Percentiles rank a stretch among this genome's conserved stretches.
These are phyloP conservation scores for Acanthamoeba healyi DNA, from an alignment of 208 protist genomes.

Conservation along the genomic window DNA sequence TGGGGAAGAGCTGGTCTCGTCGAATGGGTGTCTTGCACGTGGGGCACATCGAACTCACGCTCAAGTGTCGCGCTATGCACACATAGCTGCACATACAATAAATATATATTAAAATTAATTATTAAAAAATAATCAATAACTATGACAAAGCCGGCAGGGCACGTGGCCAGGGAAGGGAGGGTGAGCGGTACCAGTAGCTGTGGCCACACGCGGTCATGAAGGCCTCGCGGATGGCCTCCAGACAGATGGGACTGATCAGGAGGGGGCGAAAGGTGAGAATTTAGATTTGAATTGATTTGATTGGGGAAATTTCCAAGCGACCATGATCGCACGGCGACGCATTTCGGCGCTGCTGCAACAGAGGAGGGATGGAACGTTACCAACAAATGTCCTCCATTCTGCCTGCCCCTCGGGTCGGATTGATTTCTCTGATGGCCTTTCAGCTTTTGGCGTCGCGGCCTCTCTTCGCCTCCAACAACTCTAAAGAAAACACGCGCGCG, in stretches of 20 bases:
- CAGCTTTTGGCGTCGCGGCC: no score
- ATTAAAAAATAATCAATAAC: conserved; percentile 29
- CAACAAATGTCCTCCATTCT: conserved; percentile 6
- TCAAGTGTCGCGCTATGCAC: conserved; percentile 41
- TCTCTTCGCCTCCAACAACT: no score
- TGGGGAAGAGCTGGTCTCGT: conserved; percentile 69
- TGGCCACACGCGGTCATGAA: conserved; percentile 70
- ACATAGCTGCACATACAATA: conserved; percentile 10
- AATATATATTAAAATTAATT: neutral
- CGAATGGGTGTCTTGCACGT: conserved; percentile 59
- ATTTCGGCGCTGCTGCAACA: neutral
- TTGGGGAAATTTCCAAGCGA: neutral
- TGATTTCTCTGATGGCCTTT: no score
- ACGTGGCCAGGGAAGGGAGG: neutral
- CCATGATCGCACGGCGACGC: neutral
- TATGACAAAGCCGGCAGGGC: neutral
- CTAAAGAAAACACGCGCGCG: no score
- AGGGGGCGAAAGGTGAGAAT: neutral
- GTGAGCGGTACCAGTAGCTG: conserved; percentile 57
- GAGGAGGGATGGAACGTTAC: neutral
- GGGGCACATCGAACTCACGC: neutral
- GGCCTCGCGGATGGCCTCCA: conserved; percentile 49
- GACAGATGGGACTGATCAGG: conserved; percentile 59
- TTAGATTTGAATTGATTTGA: neutral
- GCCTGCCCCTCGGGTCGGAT: neutral